phyloP scores from a whole-genome alignment of 1,139 yeast species.

The Pichia sp. region DNA sequence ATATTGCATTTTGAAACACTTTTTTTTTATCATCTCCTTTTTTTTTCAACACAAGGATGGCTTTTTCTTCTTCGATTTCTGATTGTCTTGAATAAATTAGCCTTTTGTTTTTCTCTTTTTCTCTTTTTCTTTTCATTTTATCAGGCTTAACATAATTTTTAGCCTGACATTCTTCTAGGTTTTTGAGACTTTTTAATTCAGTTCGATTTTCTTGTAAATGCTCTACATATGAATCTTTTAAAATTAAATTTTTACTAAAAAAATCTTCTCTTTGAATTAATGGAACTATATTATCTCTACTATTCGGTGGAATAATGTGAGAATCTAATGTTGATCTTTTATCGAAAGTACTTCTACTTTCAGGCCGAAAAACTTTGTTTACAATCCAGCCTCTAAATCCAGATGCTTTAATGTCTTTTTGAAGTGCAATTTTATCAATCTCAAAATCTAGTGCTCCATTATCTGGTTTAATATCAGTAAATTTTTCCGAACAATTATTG shows the following conservation, averaged over 20 bases:
- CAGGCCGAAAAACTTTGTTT: slow-evolving; percentile 4
- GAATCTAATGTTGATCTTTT: slow-evolving; percentile 2
- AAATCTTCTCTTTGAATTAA: slow-evolving; percentile 7
- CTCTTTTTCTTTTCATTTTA: background rate
- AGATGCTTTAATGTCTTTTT: background rate
- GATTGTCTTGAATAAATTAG: background rate
- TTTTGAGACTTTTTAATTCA: background rate
- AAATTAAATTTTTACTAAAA: background rate
- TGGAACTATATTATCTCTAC: background rate
- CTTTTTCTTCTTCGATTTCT: background rate
- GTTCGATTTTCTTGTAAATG: background rate
- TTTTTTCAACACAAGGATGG: background rate
- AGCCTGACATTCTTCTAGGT: slow-evolving; percentile 2
- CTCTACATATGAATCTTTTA: background rate
- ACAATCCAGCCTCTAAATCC: slow-evolving; percentile 5
- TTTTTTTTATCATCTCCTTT: slow-evolving; percentile 1
- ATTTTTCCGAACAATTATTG: background rate
- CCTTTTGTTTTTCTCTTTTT: slow-evolving; percentile 1
- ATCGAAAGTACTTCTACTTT: slow-evolving; percentile 3
- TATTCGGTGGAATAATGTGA: background rate
- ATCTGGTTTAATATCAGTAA: slow-evolving; percentile 1
- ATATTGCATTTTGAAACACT: background rate
- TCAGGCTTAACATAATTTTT: slow-evolving; percentile 3
- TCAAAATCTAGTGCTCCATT: slow-evolving; percentile 4
- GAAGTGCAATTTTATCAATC: slow-evolving; percentile 3